Conservation (phyloP, 345 rosid species). For the Ailanthus altissimus region DNA sequence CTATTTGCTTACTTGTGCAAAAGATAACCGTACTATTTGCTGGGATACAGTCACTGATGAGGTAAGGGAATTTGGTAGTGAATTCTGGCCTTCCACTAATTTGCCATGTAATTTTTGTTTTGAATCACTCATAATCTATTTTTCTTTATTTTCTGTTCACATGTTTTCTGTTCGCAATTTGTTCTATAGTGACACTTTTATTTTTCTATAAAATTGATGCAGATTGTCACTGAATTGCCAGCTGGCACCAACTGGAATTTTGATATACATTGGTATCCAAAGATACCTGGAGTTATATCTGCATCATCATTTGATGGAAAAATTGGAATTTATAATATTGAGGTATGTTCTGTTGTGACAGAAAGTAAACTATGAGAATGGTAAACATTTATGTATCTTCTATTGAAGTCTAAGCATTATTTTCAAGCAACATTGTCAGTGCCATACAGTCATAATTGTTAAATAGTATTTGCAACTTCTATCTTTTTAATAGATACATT, state of each 20-base stretch:
- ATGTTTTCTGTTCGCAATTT: not conserved
- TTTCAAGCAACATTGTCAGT: not conserved
- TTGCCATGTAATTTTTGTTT: not conserved
- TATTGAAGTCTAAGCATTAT: not conserved
- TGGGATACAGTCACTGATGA: conserved; percentile 93
- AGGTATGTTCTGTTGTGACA: conserved; percentile 49
- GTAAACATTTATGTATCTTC: not conserved
- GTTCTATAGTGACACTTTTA: conserved; percentile 9
- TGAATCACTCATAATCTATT: not conserved
- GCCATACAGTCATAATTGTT: not conserved
- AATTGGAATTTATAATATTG: conserved; percentile 91
- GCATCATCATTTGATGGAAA: conserved; percentile 98
- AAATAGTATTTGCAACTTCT: not conserved
- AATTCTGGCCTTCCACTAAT: conserved; percentile 4
- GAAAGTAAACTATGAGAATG: not conserved
- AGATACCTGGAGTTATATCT: conserved; percentile 92
- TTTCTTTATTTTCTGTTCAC: not conserved
- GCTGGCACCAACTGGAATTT: conserved; percentile 98
- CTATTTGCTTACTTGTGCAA: conserved; percentile 94
- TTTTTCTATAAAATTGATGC: conserved; percentile 14
- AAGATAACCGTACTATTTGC: conserved; percentile 96
- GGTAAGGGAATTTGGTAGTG: conserved; percentile 43
- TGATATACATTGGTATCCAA: conserved; percentile 97
- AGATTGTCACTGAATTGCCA: conserved; percentile 91
- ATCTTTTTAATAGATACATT: not conserved